phyloP scores from a whole-genome alignment of 306 rosid genomes.

The Styphnolobium japonicum region DNA sequence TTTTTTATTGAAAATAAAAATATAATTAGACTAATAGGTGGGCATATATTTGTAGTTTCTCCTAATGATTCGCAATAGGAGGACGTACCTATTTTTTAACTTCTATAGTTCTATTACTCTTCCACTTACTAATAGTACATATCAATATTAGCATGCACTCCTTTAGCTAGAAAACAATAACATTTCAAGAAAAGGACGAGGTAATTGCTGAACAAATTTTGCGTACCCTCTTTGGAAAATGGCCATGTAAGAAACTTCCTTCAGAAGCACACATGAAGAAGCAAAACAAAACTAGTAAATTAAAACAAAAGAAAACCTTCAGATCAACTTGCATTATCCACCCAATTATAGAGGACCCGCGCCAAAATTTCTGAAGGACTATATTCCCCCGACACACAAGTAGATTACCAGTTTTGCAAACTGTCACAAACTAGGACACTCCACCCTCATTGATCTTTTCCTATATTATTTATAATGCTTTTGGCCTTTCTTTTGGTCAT shows the following conservation, averaged over 20 bases:
- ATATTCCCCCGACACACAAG: not conserved
- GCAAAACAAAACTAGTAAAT: not conserved
- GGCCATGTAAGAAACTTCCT: not conserved
- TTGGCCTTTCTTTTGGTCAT: constrained; percentile 16
- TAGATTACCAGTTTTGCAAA: not conserved
- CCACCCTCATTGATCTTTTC: not conserved
- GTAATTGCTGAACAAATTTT: not conserved
- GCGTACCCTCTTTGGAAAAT: not conserved
- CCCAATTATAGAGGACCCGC: not conserved
- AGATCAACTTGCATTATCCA: not conserved
- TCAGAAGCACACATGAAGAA: not conserved
- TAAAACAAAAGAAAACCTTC: not conserved
- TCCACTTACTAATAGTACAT: no score
- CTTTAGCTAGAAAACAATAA: not conserved
- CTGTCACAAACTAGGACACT: not conserved
- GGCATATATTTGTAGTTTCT: no score
- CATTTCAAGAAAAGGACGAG: not conserved
- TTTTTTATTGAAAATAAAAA: no score
- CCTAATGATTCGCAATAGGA: no score
- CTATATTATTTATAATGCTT: not conserved
- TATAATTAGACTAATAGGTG: no score
- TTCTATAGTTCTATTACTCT: no score
- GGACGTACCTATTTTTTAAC: no score
- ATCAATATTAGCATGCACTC: not conserved
- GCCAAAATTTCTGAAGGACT: not conserved